Percentiles rank a stretch among this genome's conserved stretches.
These are phyloP conservation scores for Globisporangium cederbergense DNA, from an alignment of 352 stramenopile genomes.

Conservation along the genomic window DNA sequence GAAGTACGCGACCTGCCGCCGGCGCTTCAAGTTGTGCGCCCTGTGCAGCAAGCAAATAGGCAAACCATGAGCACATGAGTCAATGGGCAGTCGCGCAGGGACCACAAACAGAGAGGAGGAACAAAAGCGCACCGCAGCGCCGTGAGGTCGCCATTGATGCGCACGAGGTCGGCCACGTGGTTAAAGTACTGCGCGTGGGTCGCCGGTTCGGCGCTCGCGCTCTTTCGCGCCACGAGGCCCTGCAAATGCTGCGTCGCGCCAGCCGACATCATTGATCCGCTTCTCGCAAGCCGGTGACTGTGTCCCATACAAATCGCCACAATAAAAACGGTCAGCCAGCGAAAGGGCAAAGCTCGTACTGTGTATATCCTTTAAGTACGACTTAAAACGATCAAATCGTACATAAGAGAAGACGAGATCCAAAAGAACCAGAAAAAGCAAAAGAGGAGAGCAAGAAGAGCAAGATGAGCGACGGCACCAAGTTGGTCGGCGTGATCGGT, in stretches of 20 bases:
- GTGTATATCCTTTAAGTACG: not conserved
- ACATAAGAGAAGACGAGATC: not conserved
- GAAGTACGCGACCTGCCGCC: slow-evolving; percentile 49
- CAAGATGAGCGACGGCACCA: slow-evolving; percentile 72
- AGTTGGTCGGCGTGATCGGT: slow-evolving; percentile 86
- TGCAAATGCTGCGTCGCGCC: slow-evolving; percentile 52
- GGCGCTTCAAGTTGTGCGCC: slow-evolving; percentile 65
- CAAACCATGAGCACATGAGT: not conserved
- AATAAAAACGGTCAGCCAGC: not conserved
- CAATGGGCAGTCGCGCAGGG: slow-evolving; percentile 7
- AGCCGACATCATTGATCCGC: slow-evolving; percentile 10
- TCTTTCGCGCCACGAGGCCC: slow-evolving; percentile 57
- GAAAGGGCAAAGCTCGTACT: not conserved
- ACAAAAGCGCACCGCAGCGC: slow-evolving; percentile 34
- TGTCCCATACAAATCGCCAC: slow-evolving; percentile 3
- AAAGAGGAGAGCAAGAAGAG: slow-evolving; percentile 1
- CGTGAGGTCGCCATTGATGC: slow-evolving; percentile 50
- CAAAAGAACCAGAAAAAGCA: slow-evolving; percentile 2
- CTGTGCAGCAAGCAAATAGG: slow-evolving; percentile 21
- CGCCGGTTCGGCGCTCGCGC: slow-evolving; percentile 41
- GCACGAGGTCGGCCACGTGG: slow-evolving; percentile 58
- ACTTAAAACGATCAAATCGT: not conserved
- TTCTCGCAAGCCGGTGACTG: not conserved
- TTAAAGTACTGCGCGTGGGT: slow-evolving; percentile 70
- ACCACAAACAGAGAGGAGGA: not conserved